A percentile compares a stretch with the other conserved stretches of the same genome.
phyloP scores from a whole-genome alignment of 75 land plant species.

The Pinus taeda region DNA sequence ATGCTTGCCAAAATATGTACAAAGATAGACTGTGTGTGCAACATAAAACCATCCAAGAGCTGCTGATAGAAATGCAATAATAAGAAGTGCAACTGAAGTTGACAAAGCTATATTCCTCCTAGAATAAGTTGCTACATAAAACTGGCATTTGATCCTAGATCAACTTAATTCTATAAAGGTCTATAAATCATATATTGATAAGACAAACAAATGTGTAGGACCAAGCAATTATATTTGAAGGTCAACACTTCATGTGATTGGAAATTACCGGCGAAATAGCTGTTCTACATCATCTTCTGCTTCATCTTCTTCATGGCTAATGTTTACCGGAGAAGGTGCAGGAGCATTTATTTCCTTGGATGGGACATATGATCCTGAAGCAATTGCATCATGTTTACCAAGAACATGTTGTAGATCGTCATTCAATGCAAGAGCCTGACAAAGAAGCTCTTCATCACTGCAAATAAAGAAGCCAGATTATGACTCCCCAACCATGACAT shows the following conservation, averaged over 20 bases:
- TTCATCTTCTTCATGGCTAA: conserved; percentile 7
- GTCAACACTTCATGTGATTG: neutral
- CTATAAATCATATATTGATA: neutral
- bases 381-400: conserved; percentile 45
- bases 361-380: conserved; percentile 33
- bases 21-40: neutral
- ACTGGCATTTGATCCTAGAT: neutral
- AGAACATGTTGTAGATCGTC: conserved; percentile 47
- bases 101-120: neutral
- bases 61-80: neutral
- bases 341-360: neutral
- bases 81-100: neutral
- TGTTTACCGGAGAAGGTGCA: neutral
- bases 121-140: neutral
- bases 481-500: neutral
- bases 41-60: neutral
- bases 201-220: neutral
- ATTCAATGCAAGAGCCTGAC: conserved; percentile 40
- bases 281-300: conserved; percentile 6
- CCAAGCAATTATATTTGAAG: neutral
- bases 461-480: neutral
- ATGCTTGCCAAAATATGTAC: neutral
- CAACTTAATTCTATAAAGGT: neutral
- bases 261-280: conserved; percentile 8
- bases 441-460: conserved; percentile 44